phyloP scores from a whole-genome alignment of 2,329 filamentous ascomycete species.

The Hymenoscyphus albidus region DNA sequence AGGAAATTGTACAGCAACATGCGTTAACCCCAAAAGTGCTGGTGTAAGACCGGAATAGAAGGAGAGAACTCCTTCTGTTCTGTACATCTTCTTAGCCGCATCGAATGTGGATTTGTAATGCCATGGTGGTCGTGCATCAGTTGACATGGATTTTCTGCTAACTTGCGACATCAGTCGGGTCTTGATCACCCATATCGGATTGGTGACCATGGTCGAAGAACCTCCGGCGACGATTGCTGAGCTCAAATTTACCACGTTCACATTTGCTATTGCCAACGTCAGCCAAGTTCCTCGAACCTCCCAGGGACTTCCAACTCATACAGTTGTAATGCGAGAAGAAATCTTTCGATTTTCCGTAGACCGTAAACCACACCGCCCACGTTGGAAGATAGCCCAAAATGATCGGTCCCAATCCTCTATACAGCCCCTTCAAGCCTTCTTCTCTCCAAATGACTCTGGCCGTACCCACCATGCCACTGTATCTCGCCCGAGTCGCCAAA shows the following conservation, averaged over 20 bases:
- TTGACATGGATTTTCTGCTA: conserved; percentile 50
- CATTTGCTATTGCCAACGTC: conserved; percentile 55
- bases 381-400: conserved; percentile 93
- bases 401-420: conserved; percentile 90
- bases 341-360: conserved; percentile 86
- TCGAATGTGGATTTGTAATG: conserved; percentile 88
- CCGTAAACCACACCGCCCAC: conserved; percentile 96
- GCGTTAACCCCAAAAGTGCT: conserved; percentile 83
- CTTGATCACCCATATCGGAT: conserved; percentile 99
- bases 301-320: conserved; percentile 36
- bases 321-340: conserved; percentile 65
- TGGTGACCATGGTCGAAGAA: conserved; percentile 90
- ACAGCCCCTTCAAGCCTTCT: conserved; percentile 86
- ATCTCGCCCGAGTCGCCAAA: conserved; percentile 49
- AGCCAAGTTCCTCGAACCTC: conserved; percentile 17
- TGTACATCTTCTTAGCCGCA: conserved; percentile 94
- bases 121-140: conserved; percentile 67
- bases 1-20: conserved; percentile 96
- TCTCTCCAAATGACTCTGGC: conserved; percentile 80
- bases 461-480: conserved; percentile 84
- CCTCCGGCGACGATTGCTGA: conserved; percentile 88
- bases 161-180: conserved; percentile 96
- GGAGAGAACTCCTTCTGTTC: conserved; percentile 77
- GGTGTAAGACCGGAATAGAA: conserved; percentile 96
- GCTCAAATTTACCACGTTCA: conserved; percentile 76